Conservation (phyloP, 495 filamentous ascomycete genomes). For the Aspergillus ellipticus region DNA sequence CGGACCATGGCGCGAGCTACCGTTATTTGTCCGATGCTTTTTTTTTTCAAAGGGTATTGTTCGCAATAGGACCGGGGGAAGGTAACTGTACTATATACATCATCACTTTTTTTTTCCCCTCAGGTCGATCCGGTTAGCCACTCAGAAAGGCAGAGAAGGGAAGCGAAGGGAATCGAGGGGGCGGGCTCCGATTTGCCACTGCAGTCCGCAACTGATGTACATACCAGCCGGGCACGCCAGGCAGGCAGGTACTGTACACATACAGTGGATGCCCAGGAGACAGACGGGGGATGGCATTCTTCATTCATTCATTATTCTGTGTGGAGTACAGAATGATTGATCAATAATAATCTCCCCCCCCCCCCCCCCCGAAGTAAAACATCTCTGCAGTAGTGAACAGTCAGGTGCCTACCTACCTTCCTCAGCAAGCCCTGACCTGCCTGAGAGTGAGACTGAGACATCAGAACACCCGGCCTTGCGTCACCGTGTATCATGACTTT, state of each 20-base stretch:
- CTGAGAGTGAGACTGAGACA: background rate
- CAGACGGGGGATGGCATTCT: background rate
- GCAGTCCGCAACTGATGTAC: background rate
- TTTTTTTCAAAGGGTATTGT: background rate
- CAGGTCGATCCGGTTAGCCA: background rate
- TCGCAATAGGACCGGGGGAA: background rate
- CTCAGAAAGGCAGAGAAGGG: background rate
- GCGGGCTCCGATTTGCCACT: background rate
- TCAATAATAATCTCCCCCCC: too few relatives aligned
- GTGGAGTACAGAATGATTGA: too few relatives aligned
- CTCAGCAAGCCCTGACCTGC: too few relatives aligned
- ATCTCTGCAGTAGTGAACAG: too few relatives aligned
- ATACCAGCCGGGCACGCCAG: too few relatives aligned
- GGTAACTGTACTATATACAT: background rate
- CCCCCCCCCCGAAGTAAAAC: too few relatives aligned
- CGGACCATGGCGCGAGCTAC: background rate
- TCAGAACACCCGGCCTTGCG: background rate
- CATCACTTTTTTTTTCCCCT: background rate
- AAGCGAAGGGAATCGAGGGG: background rate
- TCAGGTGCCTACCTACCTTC: too few relatives aligned
- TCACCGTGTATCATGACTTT: slow-evolving; percentile 11
- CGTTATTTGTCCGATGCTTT: background rate
- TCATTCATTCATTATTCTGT: too few relatives aligned
- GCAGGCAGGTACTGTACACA: too few relatives aligned
- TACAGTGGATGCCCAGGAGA: background rate